Base-by-base conservation (phyloP, 768 basidiomycete species). In the Mycena capillaripes region DNA sequence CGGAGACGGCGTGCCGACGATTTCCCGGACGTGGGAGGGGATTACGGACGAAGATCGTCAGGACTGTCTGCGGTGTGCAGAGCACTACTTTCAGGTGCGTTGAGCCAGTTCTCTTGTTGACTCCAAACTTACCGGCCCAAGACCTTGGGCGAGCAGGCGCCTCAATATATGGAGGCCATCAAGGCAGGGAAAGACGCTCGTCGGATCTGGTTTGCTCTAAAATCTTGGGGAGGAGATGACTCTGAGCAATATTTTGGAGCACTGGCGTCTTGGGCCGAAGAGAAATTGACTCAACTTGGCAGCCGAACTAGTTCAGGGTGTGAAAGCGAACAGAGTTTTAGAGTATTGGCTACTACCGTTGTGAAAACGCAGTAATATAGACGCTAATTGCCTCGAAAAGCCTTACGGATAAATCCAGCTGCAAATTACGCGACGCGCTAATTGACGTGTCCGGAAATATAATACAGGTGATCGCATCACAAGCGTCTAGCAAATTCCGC, bases 111-210 rank as follows among this genome's bases (percentile, higher is more conserved):
- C 10, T 50, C 2, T 19, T n/a, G n/a, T n/a, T n/a, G n/a, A n/a
- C n/a, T n/a, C n/a, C n/a, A n/a, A n/a, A n/a, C n/a, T n/a, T n/a
- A n/a, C n/a, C n/a, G n/a, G n/a, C n/a, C n/a, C n/a, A 58, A 55
- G 57, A 48, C 10, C 29, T 38, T 59, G 14, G 17, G 21, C n/a
- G 23, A 55, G 32, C n/a, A 46, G n/a, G 36, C 58, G 30, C 65
- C 71, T 9, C 29, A 48, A 32, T 71, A 71, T 53, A 21, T 60
- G 29, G 6, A 40, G 17, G 56, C 48, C 16, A 42, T 72, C 50
- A 66, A 61, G 59, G 65, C 64, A n/a, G 71, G 50, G 16, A 52
- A 46, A 38, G 70, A 66, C 29, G 64, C 70, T 19, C 63, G 70
- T 9, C 57, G 34, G 14, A 66, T 71, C 4, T 71, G 71, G 71